Conservation (phyloP, 257 asterid genomes). For the Ballota nigra region DNA sequence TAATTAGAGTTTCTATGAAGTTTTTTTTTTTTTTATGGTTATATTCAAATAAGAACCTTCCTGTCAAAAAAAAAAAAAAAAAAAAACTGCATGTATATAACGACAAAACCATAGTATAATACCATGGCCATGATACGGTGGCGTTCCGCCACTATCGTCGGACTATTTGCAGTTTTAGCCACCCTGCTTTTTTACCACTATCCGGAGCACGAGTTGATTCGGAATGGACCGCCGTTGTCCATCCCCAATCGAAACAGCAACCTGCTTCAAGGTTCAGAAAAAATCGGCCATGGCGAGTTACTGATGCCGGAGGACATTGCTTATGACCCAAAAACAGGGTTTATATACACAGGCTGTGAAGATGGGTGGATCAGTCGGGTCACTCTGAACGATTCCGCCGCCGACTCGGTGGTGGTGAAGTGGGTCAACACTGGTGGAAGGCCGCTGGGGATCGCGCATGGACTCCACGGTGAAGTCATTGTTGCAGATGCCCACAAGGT, state of each 20-base stretch:
- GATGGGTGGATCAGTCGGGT: conserved; percentile 77
- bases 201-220: conserved; percentile 40
- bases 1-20: no score
- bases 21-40: no score
- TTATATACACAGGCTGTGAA: conserved; percentile 61
- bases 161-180: conserved; percentile 35
- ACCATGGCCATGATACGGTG: neutral
- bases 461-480: conserved; percentile 56
- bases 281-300: conserved; percentile 52
- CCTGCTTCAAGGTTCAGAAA: conserved; percentile 55
- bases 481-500: conserved; percentile 74
- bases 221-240: conserved; percentile 19
- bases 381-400: conserved; percentile 39
- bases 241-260: conserved; percentile 41
- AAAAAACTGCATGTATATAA: no score
- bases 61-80: no score
- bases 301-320: conserved; percentile 68
- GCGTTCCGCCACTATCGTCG: neutral
- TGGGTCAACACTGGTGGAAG: conserved; percentile 85
- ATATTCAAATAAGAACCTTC: no score
- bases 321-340: conserved; percentile 44
- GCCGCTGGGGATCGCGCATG: conserved; percentile 65
- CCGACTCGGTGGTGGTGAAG: conserved; percentile 48
- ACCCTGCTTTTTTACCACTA: conserved; percentile 48
- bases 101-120: no score